Evolutionary conservation across 2,329 filamentous ascomycete species (phyloP), one percentile per base, ranked within the genome.

Genomic region (Aspergillus neoniger): DNA sequence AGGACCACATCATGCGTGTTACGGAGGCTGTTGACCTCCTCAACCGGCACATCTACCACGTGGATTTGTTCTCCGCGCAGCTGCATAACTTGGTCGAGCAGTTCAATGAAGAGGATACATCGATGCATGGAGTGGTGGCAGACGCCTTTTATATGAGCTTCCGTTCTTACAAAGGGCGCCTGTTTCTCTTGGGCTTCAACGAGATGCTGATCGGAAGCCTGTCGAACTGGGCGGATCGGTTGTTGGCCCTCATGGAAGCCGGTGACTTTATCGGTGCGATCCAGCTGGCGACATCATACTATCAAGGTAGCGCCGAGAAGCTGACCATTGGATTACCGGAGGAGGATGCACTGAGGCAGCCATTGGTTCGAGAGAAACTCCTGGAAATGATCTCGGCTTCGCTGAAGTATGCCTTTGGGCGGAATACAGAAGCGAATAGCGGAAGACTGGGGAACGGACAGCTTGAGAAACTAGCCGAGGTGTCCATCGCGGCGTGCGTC

Each of bases 111-210:
- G 88, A 93, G 60, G 92, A 97, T 69, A 82, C 86, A 0, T 91
- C 92, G 0, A 90, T 98, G 88, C 95, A 98, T 76, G 94, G 94
- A 2, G 93, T 98, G 8, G 91, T 98, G 51, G 94, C 94, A 7
- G 95, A 99, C 81, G 95, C 93, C 0, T 99, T 97, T 69, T 94
- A 94, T 73, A 98, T 98, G 92, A 97, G 94, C 76, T 94, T 98
- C 77, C 92, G 91, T 70, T 86, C 92, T 3, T 99, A 98, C 79
- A 99, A 98, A 76, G 93, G 95, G 5, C 86, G 94, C 30, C 82
- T 97, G 38, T 99, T 99, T 71, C 80, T 98, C 4, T 82, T 99
- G 8, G 93, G 95, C n/a, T 93, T 94, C 78, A 95, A 94, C 71
- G 94, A 98, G 71, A 82, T 97, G 43, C 91, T 92, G 0, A 91